A percentile compares a stretch with the other conserved stretches of the same genome.
These are phyloP conservation scores for Aspergillus udagawae DNA, from an alignment of 2,329 filamentous ascomycete species.

Conservation along the genomic window DNA sequence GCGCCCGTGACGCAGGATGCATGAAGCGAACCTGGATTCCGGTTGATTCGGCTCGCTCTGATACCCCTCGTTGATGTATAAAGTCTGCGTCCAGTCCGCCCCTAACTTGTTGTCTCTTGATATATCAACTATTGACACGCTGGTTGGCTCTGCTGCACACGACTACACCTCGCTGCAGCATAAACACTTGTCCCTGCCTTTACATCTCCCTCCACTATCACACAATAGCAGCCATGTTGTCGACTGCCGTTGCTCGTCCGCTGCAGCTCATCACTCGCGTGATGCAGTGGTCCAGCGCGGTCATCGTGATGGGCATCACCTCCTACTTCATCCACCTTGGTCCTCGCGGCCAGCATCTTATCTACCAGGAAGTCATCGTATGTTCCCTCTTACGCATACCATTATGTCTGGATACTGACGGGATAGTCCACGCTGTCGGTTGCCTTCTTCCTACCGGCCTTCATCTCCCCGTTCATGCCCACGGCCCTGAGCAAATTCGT, in stretches of 20 bases:
- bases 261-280: slow-evolving; percentile 27
- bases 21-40: background rate
- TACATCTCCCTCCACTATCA: background rate
- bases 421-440: slow-evolving; percentile 32
- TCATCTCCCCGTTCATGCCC: slow-evolving; percentile 40
- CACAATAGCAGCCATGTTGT: slow-evolving; percentile 16
- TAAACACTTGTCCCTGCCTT: background rate
- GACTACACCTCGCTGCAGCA: background rate
- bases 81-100: background rate
- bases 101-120: background rate
- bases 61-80: background rate
- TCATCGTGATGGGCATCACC: slow-evolving; percentile 41
- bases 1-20: background rate
- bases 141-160: background rate
- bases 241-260: slow-evolving; percentile 25
- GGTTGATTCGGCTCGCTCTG: slow-evolving; percentile 1
- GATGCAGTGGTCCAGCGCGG: slow-evolving; percentile 37
- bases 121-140: background rate
- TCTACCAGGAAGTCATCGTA: slow-evolving; percentile 41
- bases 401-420: slow-evolving; percentile 3
- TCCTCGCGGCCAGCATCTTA: slow-evolving; percentile 30
- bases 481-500: slow-evolving; percentile 34
- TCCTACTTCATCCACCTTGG: slow-evolving; percentile 37
- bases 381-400: slow-evolving; percentile 6
- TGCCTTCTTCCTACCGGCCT: slow-evolving; percentile 41